These are phyloP conservation scores for Colletotrichum cereale DNA, from an alignment of 2,329 filamentous ascomycete species.

Conservation along the genomic window DNA sequence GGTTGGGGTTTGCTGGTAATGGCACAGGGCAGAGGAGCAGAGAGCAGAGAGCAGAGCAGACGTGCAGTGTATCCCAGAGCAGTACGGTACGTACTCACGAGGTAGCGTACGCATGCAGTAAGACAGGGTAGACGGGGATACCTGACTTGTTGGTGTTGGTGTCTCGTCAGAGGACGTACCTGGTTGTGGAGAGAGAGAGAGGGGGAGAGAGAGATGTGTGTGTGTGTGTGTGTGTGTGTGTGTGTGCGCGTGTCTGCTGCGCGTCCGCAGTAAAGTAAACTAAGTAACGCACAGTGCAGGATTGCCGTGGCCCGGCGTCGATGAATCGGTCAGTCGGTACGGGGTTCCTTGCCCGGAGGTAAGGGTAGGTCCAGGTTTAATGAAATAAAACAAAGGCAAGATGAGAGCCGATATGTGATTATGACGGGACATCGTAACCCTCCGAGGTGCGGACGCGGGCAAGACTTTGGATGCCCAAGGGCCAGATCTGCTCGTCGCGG, in stretches of 20 bases:
- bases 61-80: background rate
- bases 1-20: constrained; percentile 25
- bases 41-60: background rate
- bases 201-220: too few species aligned
- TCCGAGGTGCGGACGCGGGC: background rate
- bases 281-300: background rate
- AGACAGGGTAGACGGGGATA: constrained; percentile 11
- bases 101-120: constrained; percentile 14
- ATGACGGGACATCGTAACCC: background rate
- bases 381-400: constrained; percentile 1
- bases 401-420: constrained; percentile 2
- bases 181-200: too few species aligned
- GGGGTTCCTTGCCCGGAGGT: constrained; percentile 18
- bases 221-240: background rate
- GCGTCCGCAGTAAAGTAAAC: background rate
- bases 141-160: constrained; percentile 15
- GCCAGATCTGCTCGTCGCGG: constrained; percentile 7
- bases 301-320: constrained; percentile 26
- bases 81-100: constrained; percentile 10
- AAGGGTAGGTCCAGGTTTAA: constrained; percentile 3
- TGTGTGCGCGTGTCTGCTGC: background rate
- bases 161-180: constrained; percentile 21
- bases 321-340: constrained; percentile 31
- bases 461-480: too few species aligned
- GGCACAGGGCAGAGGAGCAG: background rate